Conservation (phyloP, 148 eudicot species). For the Vaccinium darrowii region DNA sequence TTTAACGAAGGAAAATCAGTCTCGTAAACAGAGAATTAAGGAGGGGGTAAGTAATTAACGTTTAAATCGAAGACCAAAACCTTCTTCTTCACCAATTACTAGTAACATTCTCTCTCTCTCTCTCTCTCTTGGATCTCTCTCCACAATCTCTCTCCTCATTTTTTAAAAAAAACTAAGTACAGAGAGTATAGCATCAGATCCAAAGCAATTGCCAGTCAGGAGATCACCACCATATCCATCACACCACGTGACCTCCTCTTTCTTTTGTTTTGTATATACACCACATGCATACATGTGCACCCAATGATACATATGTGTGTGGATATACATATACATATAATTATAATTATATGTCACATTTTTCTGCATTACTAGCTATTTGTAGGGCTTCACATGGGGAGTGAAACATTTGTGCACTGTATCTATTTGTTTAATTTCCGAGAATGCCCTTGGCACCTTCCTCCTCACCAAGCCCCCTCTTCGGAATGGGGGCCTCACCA, state of each 20-base stretch:
- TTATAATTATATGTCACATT: not conserved
- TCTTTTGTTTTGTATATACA: not conserved
- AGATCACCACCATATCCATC: not conserved
- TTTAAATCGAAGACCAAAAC: not conserved
- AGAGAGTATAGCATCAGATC: not conserved
- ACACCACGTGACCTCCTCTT: not conserved
- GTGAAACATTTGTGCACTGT: not conserved
- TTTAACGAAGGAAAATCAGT: not conserved
- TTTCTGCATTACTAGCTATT: not conserved
- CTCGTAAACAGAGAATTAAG: not conserved
- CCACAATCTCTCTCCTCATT: not conserved
- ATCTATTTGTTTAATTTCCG: not conserved
- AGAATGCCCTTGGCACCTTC: not conserved
- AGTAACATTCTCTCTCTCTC: not conserved
- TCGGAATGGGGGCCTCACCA: too few relatives aligned
- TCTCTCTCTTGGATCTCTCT: not conserved
- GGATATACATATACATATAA: too few relatives aligned
- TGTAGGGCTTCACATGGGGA: constrained; percentile 4
- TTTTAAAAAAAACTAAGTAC: not conserved
- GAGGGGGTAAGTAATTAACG: not conserved
- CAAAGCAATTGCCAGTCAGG: constrained; percentile 1
- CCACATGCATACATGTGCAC: constrained; percentile 6
- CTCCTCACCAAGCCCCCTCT: not conserved
- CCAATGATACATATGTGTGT: not conserved
- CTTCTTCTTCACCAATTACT: not conserved